A percentile compares a stretch with the other conserved stretches of the same genome.
Evolutionary conservation across 371 early-diverging fungal species (phyloP).

Genomic region (Saksenaea oblongispora): DNA sequence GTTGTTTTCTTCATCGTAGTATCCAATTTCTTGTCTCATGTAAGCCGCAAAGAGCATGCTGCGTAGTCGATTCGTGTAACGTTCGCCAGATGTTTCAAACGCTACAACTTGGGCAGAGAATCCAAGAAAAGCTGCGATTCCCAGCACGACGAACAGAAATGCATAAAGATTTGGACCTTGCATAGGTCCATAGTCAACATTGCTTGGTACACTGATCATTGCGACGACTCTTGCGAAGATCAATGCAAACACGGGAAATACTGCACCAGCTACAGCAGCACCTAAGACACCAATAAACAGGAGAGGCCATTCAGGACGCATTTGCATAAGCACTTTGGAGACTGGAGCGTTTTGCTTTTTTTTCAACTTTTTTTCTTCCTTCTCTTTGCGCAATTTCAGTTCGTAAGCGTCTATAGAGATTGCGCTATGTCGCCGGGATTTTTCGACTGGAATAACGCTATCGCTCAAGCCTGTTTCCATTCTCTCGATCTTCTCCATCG

Average conservation of each 20-base stretch:
- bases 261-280: conserved; percentile 57
- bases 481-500: not conserved
- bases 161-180: conserved; percentile 68
- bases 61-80: conserved; percentile 59
- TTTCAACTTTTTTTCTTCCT: conserved; percentile 37
- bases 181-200: conserved; percentile 25
- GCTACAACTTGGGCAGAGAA: conserved; percentile 30
- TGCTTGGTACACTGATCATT: conserved; percentile 7
- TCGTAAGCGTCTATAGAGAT: conserved; percentile 35
- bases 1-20: conserved; percentile 81
- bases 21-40: conserved; percentile 79
- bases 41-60: conserved; percentile 51
- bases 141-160: conserved; percentile 67
- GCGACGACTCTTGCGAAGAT: conserved; percentile 35
- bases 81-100: conserved; percentile 50
- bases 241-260: conserved; percentile 43
- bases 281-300: conserved; percentile 38
- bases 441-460: not conserved
- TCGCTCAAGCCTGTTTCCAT: not conserved
- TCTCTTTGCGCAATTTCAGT: conserved; percentile 35
- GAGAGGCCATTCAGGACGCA: conserved; percentile 37
- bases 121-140: conserved; percentile 45
- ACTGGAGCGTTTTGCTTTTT: conserved; percentile 50
- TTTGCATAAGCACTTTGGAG: conserved; percentile 29
- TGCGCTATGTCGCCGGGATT: not conserved